phyloP scores from a whole-genome alignment of 345 rosid genomes.

The Eucalyptus tenuipes region DNA sequence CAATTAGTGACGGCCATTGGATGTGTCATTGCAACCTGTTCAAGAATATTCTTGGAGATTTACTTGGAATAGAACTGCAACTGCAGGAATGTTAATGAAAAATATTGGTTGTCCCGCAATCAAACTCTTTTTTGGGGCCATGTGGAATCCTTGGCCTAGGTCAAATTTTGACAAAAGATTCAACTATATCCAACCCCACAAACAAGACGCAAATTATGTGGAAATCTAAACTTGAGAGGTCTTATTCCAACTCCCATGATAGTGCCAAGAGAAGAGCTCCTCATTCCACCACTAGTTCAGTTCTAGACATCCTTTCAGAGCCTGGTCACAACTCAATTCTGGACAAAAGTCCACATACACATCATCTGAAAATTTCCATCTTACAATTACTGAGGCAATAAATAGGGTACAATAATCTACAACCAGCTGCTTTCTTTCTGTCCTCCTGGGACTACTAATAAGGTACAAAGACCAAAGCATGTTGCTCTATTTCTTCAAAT shows the following conservation, averaged over 20 bases:
- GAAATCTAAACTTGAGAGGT: background rate
- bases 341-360: background rate
- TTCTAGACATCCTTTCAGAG: background rate
- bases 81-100: background rate
- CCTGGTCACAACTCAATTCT: background rate
- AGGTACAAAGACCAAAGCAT: background rate
- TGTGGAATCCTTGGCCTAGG: background rate
- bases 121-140: background rate
- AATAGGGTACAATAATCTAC: background rate
- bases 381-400: background rate
- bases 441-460: background rate
- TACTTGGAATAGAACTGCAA: background rate
- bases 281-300: background rate
- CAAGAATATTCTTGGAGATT: background rate
- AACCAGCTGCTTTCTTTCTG: background rate
- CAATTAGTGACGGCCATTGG: conserved; percentile 99
- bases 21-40: conserved; percentile 98
- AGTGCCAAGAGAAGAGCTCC: background rate
- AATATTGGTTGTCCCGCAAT: background rate
- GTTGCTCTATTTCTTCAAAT: background rate
- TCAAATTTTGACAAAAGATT: background rate
- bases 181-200: background rate
- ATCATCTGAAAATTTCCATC: background rate
- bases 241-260: background rate
- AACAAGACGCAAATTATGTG: background rate